phyloP scores from a whole-genome alignment of 129 eudicot genomes.

The Flaveria linearis region DNA sequence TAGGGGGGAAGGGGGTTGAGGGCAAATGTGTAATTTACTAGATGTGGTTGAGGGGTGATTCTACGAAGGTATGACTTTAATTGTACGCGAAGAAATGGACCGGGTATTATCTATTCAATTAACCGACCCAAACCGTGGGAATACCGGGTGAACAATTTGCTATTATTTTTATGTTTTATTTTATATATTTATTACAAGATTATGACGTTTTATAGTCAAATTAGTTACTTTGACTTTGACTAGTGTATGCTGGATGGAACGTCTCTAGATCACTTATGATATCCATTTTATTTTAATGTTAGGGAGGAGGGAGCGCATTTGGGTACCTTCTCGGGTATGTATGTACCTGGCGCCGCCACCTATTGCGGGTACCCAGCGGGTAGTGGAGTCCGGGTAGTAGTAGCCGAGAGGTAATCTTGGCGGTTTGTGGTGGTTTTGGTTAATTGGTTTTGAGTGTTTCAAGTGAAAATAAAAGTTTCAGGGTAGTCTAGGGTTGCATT shows the following conservation, averaged over 20 bases:
- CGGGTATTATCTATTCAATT: slow-evolving; percentile 15
- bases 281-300: no score
- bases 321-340: no score
- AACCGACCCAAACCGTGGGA: slow-evolving; percentile 15
- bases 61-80: slow-evolving; percentile 26
- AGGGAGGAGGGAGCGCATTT: no score
- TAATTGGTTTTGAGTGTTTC: no score
- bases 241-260: background rate
- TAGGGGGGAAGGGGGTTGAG: slow-evolving; percentile 11
- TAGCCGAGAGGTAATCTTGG: no score
- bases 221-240: slow-evolving; percentile 1
- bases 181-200: background rate
- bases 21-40: slow-evolving; percentile 14
- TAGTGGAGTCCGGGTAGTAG: no score
- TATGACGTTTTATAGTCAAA: slow-evolving; percentile 5
- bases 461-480: no score
- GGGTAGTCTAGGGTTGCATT: no score
- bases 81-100: slow-evolving; percentile 16
- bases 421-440: no score
- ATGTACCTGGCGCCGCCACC: no score
- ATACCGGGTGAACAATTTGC: background rate
- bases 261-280: no score
- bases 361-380: no score
- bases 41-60: slow-evolving; percentile 4
- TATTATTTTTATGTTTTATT: background rate